Evolutionary conservation across 2,329 filamentous ascomycete genomes (phyloP), one percentile per base, ranked within the genome.

Genomic region (Anisogramma anomala): DNA sequence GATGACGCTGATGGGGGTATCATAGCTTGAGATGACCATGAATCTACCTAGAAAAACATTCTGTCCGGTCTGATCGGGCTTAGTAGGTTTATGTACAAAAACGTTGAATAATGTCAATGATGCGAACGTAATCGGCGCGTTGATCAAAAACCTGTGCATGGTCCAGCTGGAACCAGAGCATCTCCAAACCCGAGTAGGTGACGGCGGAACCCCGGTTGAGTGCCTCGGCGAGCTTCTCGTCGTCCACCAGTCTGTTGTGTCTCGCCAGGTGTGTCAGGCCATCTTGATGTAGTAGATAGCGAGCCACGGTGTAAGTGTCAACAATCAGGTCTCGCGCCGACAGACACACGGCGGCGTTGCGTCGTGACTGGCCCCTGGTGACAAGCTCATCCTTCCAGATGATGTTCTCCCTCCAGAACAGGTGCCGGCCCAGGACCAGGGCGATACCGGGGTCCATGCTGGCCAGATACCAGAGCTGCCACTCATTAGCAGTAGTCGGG

Each of bases 381-480:
- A 68, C 48, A 33, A 84, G 56, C 46, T 82, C 76, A 35, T 83
- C 75, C 49, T 74, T 76, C 80, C 81, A 85, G 6, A 82, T 59
- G 28, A 82, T 74, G 48, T 80, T 83, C 49, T 84, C 69, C 19
- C 67, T 67, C 82, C 81, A 85, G 58, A 82, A 83, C 59, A 85
- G 84, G 50, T 78, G 69, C 19, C 46, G 36, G 3, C 46, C 72
- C 1, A 85, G 62, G 8, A 73, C 76, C 42, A 80, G 69, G 8
- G 79, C 72, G 2, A 82, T 75, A 2, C 77, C 77, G 20, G 77
- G 73, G 49, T 85, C 81, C 40, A 69, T 78, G 33, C 70, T 74
- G 5, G 76, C 81, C 54, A 83, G 84, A 51, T 81, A 85, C 66
- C 74, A 80, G 11, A 85, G 61, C 54, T 80, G 72, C 63, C 74